phyloP scores from a whole-genome alignment of 2,329 filamentous ascomycete species.

The Cordyceps cicadae region DNA sequence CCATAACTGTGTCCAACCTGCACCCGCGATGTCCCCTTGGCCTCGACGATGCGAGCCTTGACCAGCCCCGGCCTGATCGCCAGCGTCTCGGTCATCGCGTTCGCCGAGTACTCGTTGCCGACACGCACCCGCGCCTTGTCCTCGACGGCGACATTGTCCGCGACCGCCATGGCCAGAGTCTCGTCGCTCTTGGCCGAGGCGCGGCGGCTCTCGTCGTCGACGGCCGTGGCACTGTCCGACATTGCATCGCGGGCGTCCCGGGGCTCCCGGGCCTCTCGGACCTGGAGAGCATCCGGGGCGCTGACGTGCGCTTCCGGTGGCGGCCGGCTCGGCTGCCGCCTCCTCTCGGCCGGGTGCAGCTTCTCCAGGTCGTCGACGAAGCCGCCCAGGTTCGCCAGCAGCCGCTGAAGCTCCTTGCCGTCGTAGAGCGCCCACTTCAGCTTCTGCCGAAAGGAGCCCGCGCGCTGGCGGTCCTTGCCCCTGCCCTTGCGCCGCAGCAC shows the following conservation, averaged over 20 bases:
- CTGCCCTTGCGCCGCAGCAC: not conserved
- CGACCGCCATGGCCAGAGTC: not conserved
- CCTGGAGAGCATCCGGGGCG: not conserved
- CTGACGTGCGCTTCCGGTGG: too few species aligned
- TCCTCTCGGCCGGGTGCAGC: slow-evolving; percentile 13
- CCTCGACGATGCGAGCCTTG: not conserved
- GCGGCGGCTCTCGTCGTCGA: not conserved
- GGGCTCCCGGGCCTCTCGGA: too few species aligned
- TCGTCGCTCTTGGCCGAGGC: slow-evolving; percentile 3
- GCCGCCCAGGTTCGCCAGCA: slow-evolving; percentile 17
- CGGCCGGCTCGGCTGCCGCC: not conserved
- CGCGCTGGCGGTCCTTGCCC: slow-evolving; percentile 15
- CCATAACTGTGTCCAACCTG: slow-evolving; percentile 9
- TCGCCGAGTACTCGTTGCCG: not conserved
- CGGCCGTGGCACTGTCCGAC: slow-evolving; percentile 1
- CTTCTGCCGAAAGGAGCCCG: slow-evolving; percentile 16
- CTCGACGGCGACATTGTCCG: not conserved
- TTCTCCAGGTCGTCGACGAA: slow-evolving; percentile 22
- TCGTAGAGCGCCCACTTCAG: slow-evolving; percentile 19
- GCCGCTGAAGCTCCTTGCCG: slow-evolving; percentile 15
- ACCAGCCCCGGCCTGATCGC: not conserved
- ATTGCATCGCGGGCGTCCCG: slow-evolving; percentile 15
- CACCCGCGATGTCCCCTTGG: slow-evolving; percentile 4
- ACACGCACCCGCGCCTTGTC: not conserved
- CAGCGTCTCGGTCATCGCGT: not conserved